Base-by-base conservation (phyloP, 2,329 filamentous ascomycete species). In the Ophiostoma sp. region DNA sequence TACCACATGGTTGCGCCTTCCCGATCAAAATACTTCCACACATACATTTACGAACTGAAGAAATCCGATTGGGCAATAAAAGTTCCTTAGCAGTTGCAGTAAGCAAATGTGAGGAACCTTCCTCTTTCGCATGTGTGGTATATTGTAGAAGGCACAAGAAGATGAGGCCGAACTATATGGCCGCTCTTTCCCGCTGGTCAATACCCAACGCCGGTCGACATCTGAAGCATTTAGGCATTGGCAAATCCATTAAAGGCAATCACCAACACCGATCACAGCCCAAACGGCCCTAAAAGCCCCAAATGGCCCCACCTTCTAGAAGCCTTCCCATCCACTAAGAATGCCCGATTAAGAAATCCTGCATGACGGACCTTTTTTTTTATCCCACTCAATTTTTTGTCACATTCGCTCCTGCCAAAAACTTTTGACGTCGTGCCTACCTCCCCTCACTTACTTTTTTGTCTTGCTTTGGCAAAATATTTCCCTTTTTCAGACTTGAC, bases 281-380 rank as follows among this genome's bases (percentile, higher is more conserved):
- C 19, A 61, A 69, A 50, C 17, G 70, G 50, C 71, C 64, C 63
- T 72, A 69, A 50, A 48, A n/a, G 42, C 61, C 61, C 61, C 72
- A 71, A 28, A 36, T 4, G 17, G 61, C 61, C 61, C 61, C 61
- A 66, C 72, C 72, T 71, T 71, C 72, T 59, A 71, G 72, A 73
- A 68, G 50, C 59, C 31, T 73, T 73, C 42, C 48, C 42, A 69
- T 63, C 68, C 68, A 73, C 72, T 71, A 69, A 71, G 50, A 66
- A 9, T 19, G 52, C 22, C 33, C 42, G 66, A 70, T 57, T 64
- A 55, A n/a, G 55, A 59, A 45, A 70, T 73, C 69, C 68, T 73
- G 52, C 52, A 71, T 39, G 64, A 52, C 42, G 45, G 19, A 52
- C 11, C 9, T 66, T 66, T 72, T 68, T 72, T 68, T 64, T 39